A percentile compares a stretch with the other conserved stretches of the same genome.
Conservation (phyloP, 345 rosid species). For the Hirschfeldia incana region DNA sequence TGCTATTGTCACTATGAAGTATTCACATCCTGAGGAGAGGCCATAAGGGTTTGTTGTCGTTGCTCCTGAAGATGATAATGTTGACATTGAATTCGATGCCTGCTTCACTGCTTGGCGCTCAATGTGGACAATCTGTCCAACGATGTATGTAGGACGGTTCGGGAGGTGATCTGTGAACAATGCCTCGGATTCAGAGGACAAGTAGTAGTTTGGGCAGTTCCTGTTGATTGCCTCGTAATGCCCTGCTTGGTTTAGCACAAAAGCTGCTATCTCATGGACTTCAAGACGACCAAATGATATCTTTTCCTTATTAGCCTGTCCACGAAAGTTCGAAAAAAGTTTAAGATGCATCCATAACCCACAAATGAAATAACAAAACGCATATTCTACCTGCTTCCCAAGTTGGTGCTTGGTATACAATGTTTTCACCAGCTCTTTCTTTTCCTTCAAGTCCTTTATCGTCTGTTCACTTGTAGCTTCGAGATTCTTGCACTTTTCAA, state of each 20-base stretch:
- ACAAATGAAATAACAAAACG: conserved; percentile 11
- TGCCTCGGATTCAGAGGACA: conserved; percentile 92
- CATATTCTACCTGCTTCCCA: conserved; percentile 81
- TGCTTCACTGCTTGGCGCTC: conserved; percentile 79
- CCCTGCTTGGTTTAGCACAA: conserved; percentile 74
- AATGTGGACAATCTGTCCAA: conserved; percentile 90
- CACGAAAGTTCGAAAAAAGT: conserved; percentile 14
- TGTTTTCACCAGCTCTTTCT: conserved; percentile 76
- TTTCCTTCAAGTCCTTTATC: conserved; percentile 76
- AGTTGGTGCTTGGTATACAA: conserved; percentile 81
- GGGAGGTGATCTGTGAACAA: conserved; percentile 86
- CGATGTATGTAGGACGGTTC: conserved; percentile 73
- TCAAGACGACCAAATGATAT: conserved; percentile 83
- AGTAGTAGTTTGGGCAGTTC: conserved; percentile 68
- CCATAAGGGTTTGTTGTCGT: conserved; percentile 69
- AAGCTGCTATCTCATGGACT: conserved; percentile 93
- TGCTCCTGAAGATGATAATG: conserved; percentile 26
- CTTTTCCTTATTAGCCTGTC: conserved; percentile 89
- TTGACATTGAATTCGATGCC: conserved; percentile 36
- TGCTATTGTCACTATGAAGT: conserved; percentile 91
- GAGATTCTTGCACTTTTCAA: conserved; percentile 65
- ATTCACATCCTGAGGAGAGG: conserved; percentile 84
- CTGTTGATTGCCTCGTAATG: conserved; percentile 86
- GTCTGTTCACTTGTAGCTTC: conserved; percentile 75
- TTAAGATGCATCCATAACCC: background rate